These are phyloP conservation scores for Colletotrichum sp. DNA, from an alignment of 2,329 filamentous ascomycete genomes.

Conservation along the genomic window DNA sequence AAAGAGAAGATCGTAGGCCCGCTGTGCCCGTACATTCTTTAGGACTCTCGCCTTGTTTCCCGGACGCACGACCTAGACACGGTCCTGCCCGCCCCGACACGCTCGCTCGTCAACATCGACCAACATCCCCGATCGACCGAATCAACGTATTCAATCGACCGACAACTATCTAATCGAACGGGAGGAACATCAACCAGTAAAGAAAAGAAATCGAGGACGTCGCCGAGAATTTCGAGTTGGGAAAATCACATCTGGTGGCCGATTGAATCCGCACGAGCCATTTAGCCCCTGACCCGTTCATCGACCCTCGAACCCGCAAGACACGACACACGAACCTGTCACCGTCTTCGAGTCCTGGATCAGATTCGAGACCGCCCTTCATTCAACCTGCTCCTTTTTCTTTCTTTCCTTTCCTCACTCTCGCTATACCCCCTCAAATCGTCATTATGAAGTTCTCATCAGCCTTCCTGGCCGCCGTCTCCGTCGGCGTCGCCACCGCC, in stretches of 20 bases:
- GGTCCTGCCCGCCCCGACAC: not conserved
- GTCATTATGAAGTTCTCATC: slow-evolving; percentile 14
- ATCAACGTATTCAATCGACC: not conserved
- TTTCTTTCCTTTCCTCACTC: not conserved
- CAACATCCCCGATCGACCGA: slow-evolving; percentile 1
- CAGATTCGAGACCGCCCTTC: not conserved
- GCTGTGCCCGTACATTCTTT: slow-evolving; percentile 18
- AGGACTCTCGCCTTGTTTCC: slow-evolving; percentile 10
- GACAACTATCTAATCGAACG: not conserved
- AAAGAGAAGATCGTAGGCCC: not conserved
- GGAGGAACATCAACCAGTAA: not conserved
- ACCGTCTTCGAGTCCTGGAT: slow-evolving; percentile 1
- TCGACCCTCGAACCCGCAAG: not conserved
- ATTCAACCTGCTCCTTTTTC: not conserved
- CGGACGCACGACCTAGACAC: slow-evolving; percentile 10
- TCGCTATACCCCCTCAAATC: not conserved
- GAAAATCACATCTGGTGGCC: not conserved
- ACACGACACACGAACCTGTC: not conserved
- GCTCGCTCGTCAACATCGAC: slow-evolving; percentile 6
- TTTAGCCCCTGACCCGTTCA: not conserved
- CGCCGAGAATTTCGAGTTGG: not conserved
- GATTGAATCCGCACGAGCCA: not conserved
- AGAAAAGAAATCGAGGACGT: not conserved
- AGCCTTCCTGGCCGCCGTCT: slow-evolving; percentile 12
- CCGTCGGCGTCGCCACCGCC: slow-evolving; percentile 11